Conservation (phyloP, 164 flowering plant species). For the Nymphaea thermarum region DNA sequence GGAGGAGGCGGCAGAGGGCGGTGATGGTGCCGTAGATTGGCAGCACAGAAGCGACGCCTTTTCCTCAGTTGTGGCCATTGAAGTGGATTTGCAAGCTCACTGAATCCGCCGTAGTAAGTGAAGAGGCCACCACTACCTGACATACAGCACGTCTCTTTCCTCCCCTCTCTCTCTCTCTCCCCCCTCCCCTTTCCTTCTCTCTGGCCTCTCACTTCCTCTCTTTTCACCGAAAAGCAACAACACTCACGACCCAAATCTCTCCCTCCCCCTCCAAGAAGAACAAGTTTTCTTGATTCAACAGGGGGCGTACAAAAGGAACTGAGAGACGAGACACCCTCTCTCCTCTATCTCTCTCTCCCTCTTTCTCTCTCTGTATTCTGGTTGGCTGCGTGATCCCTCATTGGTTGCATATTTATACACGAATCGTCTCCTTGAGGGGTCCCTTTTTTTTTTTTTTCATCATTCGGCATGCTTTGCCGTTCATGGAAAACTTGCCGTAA, state of each 20-base stretch:
- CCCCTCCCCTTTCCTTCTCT: conserved; percentile 5
- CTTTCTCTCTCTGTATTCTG: not conserved
- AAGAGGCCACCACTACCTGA: conserved; percentile 33
- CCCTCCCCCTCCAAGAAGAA: not conserved
- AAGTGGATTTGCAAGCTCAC: conserved; percentile 58
- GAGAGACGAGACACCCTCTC: not conserved
- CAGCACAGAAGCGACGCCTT: conserved; percentile 46
- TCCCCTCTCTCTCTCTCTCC: conserved; percentile 2
- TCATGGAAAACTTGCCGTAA: no score
- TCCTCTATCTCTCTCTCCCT: not conserved
- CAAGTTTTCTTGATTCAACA: no score
- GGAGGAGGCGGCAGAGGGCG: not conserved
- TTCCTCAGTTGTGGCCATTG: conserved; percentile 96
- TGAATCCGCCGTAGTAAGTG: conserved; percentile 53
- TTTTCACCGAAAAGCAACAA: not conserved
- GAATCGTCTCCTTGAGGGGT: no score
- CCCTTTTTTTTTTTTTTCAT: no score
- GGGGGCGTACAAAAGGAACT: no score
- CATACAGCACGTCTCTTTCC: conserved; percentile 51
- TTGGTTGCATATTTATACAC: no score
- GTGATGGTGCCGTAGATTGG: not conserved
- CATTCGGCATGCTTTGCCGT: no score
- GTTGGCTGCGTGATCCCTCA: no score
- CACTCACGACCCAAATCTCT: not conserved
- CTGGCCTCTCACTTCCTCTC: not conserved